Conservation (phyloP, 106 monocot genomes). For the Triglochin maritima region DNA sequence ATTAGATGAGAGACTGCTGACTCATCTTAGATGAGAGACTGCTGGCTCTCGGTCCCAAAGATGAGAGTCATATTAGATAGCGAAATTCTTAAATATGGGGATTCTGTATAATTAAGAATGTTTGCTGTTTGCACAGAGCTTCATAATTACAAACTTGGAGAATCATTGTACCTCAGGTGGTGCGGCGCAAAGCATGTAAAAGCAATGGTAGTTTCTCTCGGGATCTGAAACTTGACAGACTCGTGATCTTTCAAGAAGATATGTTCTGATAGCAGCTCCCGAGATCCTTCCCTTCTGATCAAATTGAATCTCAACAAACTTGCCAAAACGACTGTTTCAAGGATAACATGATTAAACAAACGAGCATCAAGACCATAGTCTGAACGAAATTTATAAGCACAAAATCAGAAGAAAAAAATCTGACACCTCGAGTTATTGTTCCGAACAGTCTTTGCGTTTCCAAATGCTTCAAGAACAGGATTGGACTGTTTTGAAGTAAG, state of each 20-base stretch:
- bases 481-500: constrained; percentile 50
- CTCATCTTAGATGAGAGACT: too few relatives aligned
- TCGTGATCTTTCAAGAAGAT: constrained; percentile 57
- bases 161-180: constrained; percentile 37
- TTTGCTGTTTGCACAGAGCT: too few relatives aligned
- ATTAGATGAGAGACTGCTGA: too few relatives aligned
- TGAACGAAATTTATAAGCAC: not conserved
- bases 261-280: constrained; percentile 59
- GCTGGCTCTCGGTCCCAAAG: too few relatives aligned
- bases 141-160: too few relatives aligned
- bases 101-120: too few relatives aligned
- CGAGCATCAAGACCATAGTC: not conserved
- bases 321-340: constrained; percentile 47
- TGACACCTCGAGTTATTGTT: constrained; percentile 95
- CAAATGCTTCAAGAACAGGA: constrained; percentile 98
- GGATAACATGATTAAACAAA: not conserved
- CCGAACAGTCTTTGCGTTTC: constrained; percentile 92
- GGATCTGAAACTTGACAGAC: constrained; percentile 65
- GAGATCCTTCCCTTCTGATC: constrained; percentile 43
- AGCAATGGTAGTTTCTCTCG: constrained; percentile 64
- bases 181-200: constrained; percentile 62
- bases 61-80: too few relatives aligned
- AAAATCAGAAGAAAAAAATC: not conserved
- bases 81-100: too few relatives aligned
- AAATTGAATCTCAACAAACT: constrained; percentile 62